Conservation (phyloP, 805 yeast genomes). For the Lipomyces mesembrius region DNA sequence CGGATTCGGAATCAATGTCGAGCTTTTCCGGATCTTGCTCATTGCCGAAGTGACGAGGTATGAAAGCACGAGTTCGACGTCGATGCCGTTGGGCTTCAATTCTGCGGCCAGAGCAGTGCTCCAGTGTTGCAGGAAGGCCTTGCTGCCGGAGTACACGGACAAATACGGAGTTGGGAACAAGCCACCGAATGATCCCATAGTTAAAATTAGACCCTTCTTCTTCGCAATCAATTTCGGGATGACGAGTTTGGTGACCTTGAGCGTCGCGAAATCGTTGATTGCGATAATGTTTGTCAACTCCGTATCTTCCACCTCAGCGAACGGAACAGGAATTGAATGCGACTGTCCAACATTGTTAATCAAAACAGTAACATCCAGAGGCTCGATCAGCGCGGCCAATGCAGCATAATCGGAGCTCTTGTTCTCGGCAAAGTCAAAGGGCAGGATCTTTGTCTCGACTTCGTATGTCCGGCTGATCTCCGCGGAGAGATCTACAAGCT, state of each 20-base stretch:
- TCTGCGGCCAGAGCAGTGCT: slow-evolving; percentile 87
- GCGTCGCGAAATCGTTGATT: slow-evolving; percentile 82
- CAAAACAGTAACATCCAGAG: slow-evolving; percentile 56
- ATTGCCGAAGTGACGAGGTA: slow-evolving; percentile 92
- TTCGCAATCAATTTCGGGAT: slow-evolving; percentile 70
- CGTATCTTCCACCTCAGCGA: slow-evolving; percentile 71
- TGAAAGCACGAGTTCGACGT: slow-evolving; percentile 83
- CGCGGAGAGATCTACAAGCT: slow-evolving; percentile 66
- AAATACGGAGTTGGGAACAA: slow-evolving; percentile 87
- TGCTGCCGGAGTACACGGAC: slow-evolving; percentile 95
- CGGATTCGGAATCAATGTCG: slow-evolving; percentile 80
- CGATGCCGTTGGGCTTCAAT: slow-evolving; percentile 67
- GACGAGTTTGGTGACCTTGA: slow-evolving; percentile 79
- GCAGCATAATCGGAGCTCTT: slow-evolving; percentile 58
- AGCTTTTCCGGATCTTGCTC: slow-evolving; percentile 87
- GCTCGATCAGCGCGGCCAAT: slow-evolving; percentile 45
- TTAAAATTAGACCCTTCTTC: slow-evolving; percentile 62
- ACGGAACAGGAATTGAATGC: slow-evolving; percentile 94
- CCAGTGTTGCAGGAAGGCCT: slow-evolving; percentile 94
- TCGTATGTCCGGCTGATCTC: slow-evolving; percentile 62
- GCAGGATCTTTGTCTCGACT: slow-evolving; percentile 67
- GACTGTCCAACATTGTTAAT: slow-evolving; percentile 94
- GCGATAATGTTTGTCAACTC: slow-evolving; percentile 83
- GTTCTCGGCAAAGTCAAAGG: slow-evolving; percentile 79
- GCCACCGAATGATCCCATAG: slow-evolving; percentile 98